These are phyloP conservation scores for Tolypocladium cylindrosporum DNA, from an alignment of 2,329 filamentous ascomycete genomes.

Conservation along the genomic window DNA sequence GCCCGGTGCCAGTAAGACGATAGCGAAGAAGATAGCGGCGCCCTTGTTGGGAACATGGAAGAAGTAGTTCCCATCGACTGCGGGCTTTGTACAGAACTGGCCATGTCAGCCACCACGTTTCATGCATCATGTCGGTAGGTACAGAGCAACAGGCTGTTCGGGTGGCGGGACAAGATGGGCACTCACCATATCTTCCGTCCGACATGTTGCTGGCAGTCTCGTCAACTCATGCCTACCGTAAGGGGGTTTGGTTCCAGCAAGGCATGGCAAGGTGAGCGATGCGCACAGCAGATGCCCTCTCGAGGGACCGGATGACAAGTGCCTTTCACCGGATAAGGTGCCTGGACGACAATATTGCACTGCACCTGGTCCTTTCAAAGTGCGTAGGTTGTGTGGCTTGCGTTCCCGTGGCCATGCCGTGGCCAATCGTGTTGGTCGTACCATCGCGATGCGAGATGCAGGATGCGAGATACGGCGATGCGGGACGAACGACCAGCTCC, in stretches of 20 bases:
- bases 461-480: not conserved
- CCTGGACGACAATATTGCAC: no score
- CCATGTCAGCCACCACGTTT: not conserved
- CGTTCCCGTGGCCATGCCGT: not conserved
- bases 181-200: not conserved
- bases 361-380: no score
- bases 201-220: not conserved
- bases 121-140: not conserved
- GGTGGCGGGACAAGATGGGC: no score
- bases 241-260: not conserved
- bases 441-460: not conserved
- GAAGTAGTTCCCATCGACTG: constrained; percentile 32
- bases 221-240: not conserved
- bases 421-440: not conserved
- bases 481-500: not conserved
- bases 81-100: not conserved
- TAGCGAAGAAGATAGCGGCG: constrained; percentile 35
- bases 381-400: not conserved
- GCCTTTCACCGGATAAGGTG: no score
- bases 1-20: constrained; percentile 28
- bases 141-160: not conserved
- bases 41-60: constrained; percentile 38
- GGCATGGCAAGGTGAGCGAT: not conserved
- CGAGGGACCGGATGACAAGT: not conserved
- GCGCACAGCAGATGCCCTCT: not conserved